phyloP scores from a whole-genome alignment of 208 protist species.

The Trypanosoma melophagium region DNA sequence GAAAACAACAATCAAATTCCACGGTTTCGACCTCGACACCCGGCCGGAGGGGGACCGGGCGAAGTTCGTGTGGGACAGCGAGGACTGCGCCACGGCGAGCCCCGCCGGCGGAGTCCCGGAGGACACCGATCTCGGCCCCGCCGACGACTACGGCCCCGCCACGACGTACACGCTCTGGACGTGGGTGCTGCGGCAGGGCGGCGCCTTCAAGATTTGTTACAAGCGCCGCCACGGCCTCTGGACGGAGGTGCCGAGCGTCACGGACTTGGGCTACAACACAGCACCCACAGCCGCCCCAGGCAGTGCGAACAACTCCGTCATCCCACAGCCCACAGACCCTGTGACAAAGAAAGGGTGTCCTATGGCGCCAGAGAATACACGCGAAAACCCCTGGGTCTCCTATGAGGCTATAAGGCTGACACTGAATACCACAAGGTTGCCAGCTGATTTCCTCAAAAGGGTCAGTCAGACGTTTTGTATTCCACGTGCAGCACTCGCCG shows the following conservation, averaged over 20 bases:
- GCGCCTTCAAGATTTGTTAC: conserved; percentile 81
- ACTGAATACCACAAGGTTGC: conserved; percentile 29
- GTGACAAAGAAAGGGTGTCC: conserved; percentile 46
- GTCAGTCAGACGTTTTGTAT: conserved; percentile 59
- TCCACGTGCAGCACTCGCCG: conserved; percentile 34
- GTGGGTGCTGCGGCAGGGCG: conserved; percentile 41
- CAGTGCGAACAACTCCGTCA: not conserved
- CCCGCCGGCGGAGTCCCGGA: conserved; percentile 69
- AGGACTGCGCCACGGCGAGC: conserved; percentile 43
- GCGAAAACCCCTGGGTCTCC: conserved; percentile 31
- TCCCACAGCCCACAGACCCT: conserved; percentile 52
- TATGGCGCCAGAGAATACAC: conserved; percentile 28
- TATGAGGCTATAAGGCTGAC: conserved; percentile 52
- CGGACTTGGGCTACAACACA: conserved; percentile 24
- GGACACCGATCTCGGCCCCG: conserved; percentile 43
- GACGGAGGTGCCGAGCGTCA: conserved; percentile 73
- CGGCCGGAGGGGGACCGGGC: conserved; percentile 54
- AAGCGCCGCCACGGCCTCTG: conserved; percentile 38
- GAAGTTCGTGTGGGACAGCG: conserved; percentile 68
- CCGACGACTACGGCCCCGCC: conserved; percentile 66
- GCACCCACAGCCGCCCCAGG: conserved; percentile 6
- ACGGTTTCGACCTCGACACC: conserved; percentile 74
- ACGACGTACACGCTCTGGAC: conserved; percentile 67
- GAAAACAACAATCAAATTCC: conserved; percentile 65
- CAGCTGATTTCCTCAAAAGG: conserved; percentile 22